These are phyloP conservation scores for Adansonia madagascariensis DNA, from an alignment of 441 rosid species.

Conservation along the genomic window DNA sequence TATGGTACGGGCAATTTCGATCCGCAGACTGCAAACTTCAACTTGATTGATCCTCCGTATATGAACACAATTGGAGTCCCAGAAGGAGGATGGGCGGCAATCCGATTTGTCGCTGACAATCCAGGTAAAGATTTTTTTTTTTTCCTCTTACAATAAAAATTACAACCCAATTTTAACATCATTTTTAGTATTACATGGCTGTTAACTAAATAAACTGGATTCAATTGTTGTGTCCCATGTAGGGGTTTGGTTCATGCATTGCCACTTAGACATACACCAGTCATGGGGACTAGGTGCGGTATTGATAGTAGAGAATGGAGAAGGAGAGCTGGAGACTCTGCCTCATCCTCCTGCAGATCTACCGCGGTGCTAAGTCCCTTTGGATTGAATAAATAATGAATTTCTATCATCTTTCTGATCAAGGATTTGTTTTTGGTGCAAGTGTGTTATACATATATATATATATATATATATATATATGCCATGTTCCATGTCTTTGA, in stretches of 20 bases:
- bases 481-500: conserved; percentile 24
- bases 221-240: neutral
- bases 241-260: conserved; percentile 92
- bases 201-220: neutral
- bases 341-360: conserved; percentile 80
- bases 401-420: conserved; percentile 19
- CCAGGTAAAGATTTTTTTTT: conserved; percentile 50
- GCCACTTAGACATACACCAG: conserved; percentile 77
- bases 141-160: neutral
- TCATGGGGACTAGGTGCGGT: conserved; percentile 81
- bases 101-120: conserved; percentile 77
- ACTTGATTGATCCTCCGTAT: conserved; percentile 80
- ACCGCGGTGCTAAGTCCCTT: conserved; percentile 59
- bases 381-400: neutral
- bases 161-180: neutral
- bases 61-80: conserved; percentile 92
- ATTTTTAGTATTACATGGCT: neutral
- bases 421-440: conserved; percentile 36
- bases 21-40: conserved; percentile 51
- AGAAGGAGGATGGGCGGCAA: conserved; percentile 89
- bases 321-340: conserved; percentile 55
- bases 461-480: neutral
- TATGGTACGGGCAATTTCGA: conserved; percentile 71
- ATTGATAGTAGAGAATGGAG: conserved; percentile 72
- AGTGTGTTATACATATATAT: conserved; percentile 26